Conservation (phyloP, 1,284 basidiomycete genomes). For the Amylostereum chailletii region DNA sequence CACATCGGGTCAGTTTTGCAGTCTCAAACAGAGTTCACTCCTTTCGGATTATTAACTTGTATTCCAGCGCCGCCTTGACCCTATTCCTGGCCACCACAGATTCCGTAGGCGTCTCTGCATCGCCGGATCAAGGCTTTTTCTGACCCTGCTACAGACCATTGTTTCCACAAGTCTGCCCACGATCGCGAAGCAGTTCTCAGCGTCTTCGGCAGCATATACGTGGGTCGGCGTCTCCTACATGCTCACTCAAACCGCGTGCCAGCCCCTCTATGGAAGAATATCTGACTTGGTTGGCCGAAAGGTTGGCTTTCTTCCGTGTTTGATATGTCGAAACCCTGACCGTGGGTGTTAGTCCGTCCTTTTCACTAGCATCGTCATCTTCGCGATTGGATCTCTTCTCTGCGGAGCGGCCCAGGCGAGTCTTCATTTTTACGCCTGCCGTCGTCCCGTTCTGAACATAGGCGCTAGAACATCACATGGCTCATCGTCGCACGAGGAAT, state of each 20-base stretch:
- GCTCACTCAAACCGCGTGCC: conserved; percentile 74
- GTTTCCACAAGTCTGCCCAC: conserved; percentile 76
- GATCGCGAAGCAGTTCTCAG: conserved; percentile 56
- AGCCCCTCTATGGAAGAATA: conserved; percentile 69
- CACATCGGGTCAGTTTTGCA: conserved; percentile 21
- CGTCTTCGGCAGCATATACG: conserved; percentile 64
- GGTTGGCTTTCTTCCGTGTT: conserved; percentile 22
- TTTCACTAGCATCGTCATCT: conserved; percentile 49
- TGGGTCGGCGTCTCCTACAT: conserved; percentile 79
- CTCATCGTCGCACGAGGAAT: conserved; percentile 47
- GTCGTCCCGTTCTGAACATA: conserved; percentile 3
- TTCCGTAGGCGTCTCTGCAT: conserved; percentile 40
- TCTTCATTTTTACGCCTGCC: conserved; percentile 4
- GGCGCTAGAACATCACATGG: conserved; percentile 47
- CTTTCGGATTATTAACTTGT: conserved; percentile 1
- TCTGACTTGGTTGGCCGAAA: conserved; percentile 73
- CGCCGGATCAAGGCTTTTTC: conserved; percentile 10
- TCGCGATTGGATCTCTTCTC: conserved; percentile 61
- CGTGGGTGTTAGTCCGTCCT: neutral
- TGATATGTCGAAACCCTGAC: conserved; percentile 1
- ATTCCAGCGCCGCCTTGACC: conserved; percentile 56
- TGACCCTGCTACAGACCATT: conserved; percentile 45
- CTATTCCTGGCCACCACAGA: conserved; percentile 78
- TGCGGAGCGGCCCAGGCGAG: conserved; percentile 62
- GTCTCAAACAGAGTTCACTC: neutral